Evolutionary conservation across 805 yeast species (phyloP).

Genomic region (Candida palmyrensis): DNA sequence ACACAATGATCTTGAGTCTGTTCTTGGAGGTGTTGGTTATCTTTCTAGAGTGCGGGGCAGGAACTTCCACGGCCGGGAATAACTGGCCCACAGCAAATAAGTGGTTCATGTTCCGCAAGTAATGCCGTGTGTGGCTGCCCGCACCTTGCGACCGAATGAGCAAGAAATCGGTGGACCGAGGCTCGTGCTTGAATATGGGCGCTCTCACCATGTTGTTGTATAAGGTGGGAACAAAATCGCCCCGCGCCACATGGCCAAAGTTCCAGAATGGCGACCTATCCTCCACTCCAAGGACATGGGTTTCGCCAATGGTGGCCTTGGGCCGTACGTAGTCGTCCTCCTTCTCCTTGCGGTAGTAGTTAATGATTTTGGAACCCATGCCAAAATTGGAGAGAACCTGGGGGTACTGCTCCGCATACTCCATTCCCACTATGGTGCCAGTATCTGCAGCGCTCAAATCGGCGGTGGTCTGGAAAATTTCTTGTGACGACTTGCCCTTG

Average conservation of each 20-base stretch:
- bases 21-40: constrained; percentile 91
- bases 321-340: constrained; percentile 85
- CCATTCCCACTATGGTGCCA: constrained; percentile 71
- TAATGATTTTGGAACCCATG: constrained; percentile 91
- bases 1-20: constrained; percentile 89
- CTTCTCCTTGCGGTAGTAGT: constrained; percentile 80
- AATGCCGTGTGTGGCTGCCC: constrained; percentile 68
- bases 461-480: constrained; percentile 61
- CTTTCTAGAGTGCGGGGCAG: constrained; percentile 96
- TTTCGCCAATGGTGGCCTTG: constrained; percentile 85
- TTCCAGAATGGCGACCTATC: constrained; percentile 98
- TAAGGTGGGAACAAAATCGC: constrained; percentile 87
- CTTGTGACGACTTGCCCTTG: constrained; percentile 73
- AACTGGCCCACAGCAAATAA: constrained; percentile 87
- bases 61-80: constrained; percentile 89
- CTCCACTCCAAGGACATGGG: constrained; percentile 92
- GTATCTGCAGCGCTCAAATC: constrained; percentile 85
- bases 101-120: constrained; percentile 61
- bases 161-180: constrained; percentile 72
- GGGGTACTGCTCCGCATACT: constrained; percentile 89
- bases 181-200: constrained; percentile 86
- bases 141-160: constrained; percentile 76
- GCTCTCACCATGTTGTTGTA: constrained; percentile 91
- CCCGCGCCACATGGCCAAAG: constrained; percentile 93
- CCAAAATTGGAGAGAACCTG: constrained; percentile 81